Base-by-base conservation (phyloP, 148 eudicot genomes). In the Rhododendron mucronatum region DNA sequence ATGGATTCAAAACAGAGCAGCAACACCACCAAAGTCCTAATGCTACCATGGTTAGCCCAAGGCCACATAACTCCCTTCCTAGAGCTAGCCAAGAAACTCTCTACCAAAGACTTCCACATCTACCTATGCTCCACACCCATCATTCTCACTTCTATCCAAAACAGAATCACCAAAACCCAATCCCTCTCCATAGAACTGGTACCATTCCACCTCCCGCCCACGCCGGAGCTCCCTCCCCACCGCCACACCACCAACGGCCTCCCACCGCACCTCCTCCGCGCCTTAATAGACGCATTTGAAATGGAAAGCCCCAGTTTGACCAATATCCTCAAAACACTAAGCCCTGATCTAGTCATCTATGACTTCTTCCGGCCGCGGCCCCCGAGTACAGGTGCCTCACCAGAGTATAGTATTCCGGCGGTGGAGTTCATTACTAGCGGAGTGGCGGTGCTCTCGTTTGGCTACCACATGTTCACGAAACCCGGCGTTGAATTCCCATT, bases 171-270 rank as follows among this genome's bases (percentile, higher is more conserved):
- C 13, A 4, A 45, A 3, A 5, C 57, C 9, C 18, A 73, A 26
- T 74, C 86, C 15, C 23, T 20, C 30, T 84, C 80, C 18, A 30
- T 84, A 41, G 0, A 84, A 33, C 81, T 74, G 12, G 33, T 84
- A 2, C 80, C 77, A 2, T 23, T 74, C 20, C 30, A 33, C 45
- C 81, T 74, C 1, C 81, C 86, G 7, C 3, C 81, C 1, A 35
- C 73, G 13, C 51, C 80, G 3, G 51, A 83, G 1, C 85, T 89
- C 28, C 91, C 91, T n/a, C 80, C 87, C 21, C 47, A 45, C 30
- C 48, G 3, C 78, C 88, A 89, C 71, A 89, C 90, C 71, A 89
- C 90, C 85, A 89, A 86, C 78, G 87, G 90, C 79, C 87, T 89
- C 61, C 89, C 90, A 13, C 85, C 71, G 0, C 88, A 81, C 55